Conservation (phyloP, 164 flowering plant species). For the Kingdonia uniflora region DNA sequence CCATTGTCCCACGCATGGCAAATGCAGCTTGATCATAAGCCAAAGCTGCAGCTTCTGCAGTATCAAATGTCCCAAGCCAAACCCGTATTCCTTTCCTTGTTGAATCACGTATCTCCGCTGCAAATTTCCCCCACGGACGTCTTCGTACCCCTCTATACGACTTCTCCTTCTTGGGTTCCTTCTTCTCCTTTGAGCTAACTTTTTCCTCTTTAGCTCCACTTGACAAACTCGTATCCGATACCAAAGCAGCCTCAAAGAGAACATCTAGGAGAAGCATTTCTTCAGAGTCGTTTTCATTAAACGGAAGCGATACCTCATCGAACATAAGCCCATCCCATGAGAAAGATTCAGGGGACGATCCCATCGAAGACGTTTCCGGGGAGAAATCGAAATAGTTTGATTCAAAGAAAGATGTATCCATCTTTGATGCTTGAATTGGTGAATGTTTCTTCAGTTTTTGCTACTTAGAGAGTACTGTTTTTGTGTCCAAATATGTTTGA, state of each 20-base stretch:
- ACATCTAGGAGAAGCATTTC: constrained; percentile 43
- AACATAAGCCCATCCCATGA: constrained; percentile 1
- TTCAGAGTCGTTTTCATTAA: constrained; percentile 48
- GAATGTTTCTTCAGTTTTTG: too few relatives aligned
- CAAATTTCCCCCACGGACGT: constrained; percentile 61
- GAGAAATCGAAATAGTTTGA: constrained; percentile 14
- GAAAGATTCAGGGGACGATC: constrained; percentile 10
- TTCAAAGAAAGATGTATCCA: constrained; percentile 13
- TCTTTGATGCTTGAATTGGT: too few relatives aligned
- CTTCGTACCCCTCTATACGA: constrained; percentile 33
- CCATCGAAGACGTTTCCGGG: constrained; percentile 17
- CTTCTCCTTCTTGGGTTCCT: constrained; percentile 10
- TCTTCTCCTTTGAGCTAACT: constrained; percentile 9
- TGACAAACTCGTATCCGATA: background rate
- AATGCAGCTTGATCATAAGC: constrained; percentile 72
- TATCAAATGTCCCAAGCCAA: constrained; percentile 76
- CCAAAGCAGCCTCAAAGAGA: constrained; percentile 17
- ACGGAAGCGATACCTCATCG: constrained; percentile 25
- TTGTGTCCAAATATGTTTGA: too few relatives aligned
- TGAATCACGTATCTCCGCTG: constrained; percentile 68
- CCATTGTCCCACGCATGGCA: constrained; percentile 39
- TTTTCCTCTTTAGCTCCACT: constrained; percentile 17
- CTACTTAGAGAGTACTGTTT: too few relatives aligned
- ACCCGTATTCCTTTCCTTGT: constrained; percentile 59
- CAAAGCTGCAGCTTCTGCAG: constrained; percentile 62